phyloP scores from a whole-genome alignment of 2,329 filamentous ascomycete species.

The Coniochaeta sp. region DNA sequence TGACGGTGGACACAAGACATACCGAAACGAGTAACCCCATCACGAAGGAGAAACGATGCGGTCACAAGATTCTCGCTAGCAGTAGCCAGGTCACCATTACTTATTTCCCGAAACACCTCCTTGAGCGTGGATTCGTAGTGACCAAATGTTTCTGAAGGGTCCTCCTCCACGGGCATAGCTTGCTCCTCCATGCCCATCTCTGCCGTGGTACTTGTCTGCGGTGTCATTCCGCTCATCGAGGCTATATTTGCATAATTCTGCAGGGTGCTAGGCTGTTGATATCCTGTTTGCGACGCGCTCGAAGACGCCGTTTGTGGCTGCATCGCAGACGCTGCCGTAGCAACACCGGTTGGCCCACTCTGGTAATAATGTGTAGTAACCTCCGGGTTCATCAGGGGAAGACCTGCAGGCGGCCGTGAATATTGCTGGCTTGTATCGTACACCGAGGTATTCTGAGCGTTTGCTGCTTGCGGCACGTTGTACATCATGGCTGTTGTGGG shows the following conservation, averaged over 20 bases:
- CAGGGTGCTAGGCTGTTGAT: slow-evolving; percentile 54
- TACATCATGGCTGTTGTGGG: slow-evolving; percentile 64
- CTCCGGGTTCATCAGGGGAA: slow-evolving; percentile 63
- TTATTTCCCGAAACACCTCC: slow-evolving; percentile 64
- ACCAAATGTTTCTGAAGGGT: slow-evolving; percentile 61
- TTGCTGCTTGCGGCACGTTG: slow-evolving; percentile 57
- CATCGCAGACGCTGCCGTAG: slow-evolving; percentile 47
- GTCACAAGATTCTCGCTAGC: slow-evolving; percentile 45
- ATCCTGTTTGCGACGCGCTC: slow-evolving; percentile 45
- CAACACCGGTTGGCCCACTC: slow-evolving; percentile 51
- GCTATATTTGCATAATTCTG: slow-evolving; percentile 42
- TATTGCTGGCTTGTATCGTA: slow-evolving; percentile 75
- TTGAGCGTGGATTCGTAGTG: slow-evolving; percentile 55
- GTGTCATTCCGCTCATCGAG: slow-evolving; percentile 34
- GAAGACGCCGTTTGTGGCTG: slow-evolving; percentile 40
- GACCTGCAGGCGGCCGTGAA: slow-evolving; percentile 66
- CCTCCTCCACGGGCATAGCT: slow-evolving; percentile 45
- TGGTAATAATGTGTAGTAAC: slow-evolving; percentile 72
- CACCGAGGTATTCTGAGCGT: slow-evolving; percentile 48
- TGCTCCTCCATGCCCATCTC: slow-evolving; percentile 49
- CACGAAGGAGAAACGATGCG: slow-evolving; percentile 48
- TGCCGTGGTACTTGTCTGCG: slow-evolving; percentile 28
- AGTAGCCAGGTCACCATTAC: slow-evolving; percentile 38
- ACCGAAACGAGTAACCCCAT: slow-evolving; percentile 49
- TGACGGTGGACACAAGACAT: slow-evolving; percentile 17